Evolutionary conservation across 345 rosid species (phyloP), one percentile per base, ranked within the genome.

Genomic region (Eucalyptus cloeziana): DNA sequence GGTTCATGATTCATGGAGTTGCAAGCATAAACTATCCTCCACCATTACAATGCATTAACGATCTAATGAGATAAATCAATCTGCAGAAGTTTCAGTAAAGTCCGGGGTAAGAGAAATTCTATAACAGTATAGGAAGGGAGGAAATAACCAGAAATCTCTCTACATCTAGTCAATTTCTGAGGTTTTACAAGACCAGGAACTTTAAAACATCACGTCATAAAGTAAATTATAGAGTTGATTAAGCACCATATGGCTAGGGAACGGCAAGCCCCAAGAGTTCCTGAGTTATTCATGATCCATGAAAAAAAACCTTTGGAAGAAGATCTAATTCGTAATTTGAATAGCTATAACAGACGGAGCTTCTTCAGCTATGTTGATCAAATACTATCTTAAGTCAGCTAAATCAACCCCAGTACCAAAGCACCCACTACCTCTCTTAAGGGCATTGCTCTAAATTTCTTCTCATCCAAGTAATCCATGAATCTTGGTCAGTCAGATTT

Each of bases 1-100:
- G 85, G 86, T 45, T 91, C 95, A 94, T 94, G 90, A 90, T 92
- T 92, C 88, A 79, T 56, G 88, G 51, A 86, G 88, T 86, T 47
- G 89, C 89, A 87, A 71, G 89, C 86, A 87, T 21, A 33, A 62
- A 40, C 12, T 62, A 11, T 76, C 83, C 83, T 76, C 47, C 83
- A 76, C 27, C 83, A 76, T 37, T 40, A 76, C 83, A 37, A 76
- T 21, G 83, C 27, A 22, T 76, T 37, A 21, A 21, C 8, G 5
- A 22, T 76, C 83, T 76, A 76, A 37, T 76, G 47, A 76, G 83
- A 76, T 76, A 76, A 76, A 76, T 33, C 83, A 76, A 76, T 22
- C 83, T 76, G 83, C 83, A 76, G 47, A 76, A 37, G 83, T 76
- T 76, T 37, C 47, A 76, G 47, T 21, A 76, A 76, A 37, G 47